phyloP scores from a whole-genome alignment of 1,139 yeast genomes.

The Candida sanyaensis region DNA sequence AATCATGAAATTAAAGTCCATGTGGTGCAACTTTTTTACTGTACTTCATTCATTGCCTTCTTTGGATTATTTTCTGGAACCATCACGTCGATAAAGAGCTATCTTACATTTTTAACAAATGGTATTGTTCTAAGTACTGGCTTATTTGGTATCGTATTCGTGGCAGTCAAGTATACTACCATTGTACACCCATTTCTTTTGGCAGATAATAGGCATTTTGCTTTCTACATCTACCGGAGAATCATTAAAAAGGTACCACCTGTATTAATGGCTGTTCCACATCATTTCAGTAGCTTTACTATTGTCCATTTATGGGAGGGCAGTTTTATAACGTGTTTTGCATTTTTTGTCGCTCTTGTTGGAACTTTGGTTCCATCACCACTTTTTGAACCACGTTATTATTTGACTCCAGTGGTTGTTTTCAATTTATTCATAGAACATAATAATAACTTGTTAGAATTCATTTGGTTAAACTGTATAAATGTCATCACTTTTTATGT shows the following conservation, averaged over 20 bases:
- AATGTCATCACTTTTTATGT: conserved; percentile 54
- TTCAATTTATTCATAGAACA: conserved; percentile 67
- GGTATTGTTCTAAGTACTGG: neutral
- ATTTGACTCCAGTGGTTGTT: conserved; percentile 73
- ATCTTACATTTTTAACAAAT: conserved; percentile 23
- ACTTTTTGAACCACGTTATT: conserved; percentile 90
- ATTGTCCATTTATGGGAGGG: conserved; percentile 9
- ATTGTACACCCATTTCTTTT: conserved; percentile 85
- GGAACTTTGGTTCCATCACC: conserved; percentile 82
- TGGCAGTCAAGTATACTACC: conserved; percentile 54
- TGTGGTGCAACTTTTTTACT: conserved; percentile 79
- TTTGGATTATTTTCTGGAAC: conserved; percentile 26
- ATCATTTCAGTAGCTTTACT: conserved; percentile 67
- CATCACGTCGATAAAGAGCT: conserved; percentile 19
- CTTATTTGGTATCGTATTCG: neutral
- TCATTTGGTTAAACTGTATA: conserved; percentile 58
- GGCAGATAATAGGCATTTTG: conserved; percentile 93
- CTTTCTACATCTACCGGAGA: conserved; percentile 79
- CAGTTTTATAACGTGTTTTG: conserved; percentile 14
- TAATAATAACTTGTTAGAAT: conserved; percentile 53
- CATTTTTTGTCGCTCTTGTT: conserved; percentile 48
- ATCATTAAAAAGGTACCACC: conserved; percentile 42
- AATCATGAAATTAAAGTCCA: conserved; percentile 78
- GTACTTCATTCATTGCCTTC: conserved; percentile 58
- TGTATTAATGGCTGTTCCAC: conserved; percentile 51